phyloP scores from a whole-genome alignment of 1,284 basidiomycete species.

The Gymnopus androsaceus region DNA sequence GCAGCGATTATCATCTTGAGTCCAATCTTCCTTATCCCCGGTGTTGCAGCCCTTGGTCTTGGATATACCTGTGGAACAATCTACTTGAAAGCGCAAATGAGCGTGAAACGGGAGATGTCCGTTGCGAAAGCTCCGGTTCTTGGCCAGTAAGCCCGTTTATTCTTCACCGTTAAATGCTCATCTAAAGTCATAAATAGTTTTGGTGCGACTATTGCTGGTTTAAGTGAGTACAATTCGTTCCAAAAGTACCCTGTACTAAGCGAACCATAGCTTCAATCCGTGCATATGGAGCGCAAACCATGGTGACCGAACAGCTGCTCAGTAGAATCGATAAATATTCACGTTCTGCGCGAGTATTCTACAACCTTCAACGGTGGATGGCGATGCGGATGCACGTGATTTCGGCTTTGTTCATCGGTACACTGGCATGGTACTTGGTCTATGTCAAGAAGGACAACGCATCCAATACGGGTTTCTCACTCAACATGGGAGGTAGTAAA shows the following conservation, averaged over 20 bases:
- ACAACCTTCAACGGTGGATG: slow-evolving; percentile 63
- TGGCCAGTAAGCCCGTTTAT: slow-evolving; percentile 45
- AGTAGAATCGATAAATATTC: slow-evolving; percentile 50
- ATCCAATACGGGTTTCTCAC: slow-evolving; percentile 54
- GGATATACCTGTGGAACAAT: slow-evolving; percentile 30
- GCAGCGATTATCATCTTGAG: slow-evolving; percentile 42
- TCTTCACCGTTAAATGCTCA: slow-evolving; percentile 24
- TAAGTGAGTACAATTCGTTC: slow-evolving; percentile 45
- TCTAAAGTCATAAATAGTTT: slow-evolving; percentile 48
- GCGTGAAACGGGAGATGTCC: slow-evolving; percentile 75
- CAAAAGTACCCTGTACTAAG: not conserved
- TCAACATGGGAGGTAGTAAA: slow-evolving; percentile 45
- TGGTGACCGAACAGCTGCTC: slow-evolving; percentile 46
- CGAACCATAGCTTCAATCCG: slow-evolving; percentile 56
- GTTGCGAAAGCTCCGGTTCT: slow-evolving; percentile 68
- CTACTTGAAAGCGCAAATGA: slow-evolving; percentile 73
- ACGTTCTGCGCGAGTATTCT: slow-evolving; percentile 47
- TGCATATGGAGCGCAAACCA: slow-evolving; percentile 54
- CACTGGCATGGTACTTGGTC: slow-evolving; percentile 55
- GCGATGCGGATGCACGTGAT: slow-evolving; percentile 53
- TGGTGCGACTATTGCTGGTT: slow-evolving; percentile 64
- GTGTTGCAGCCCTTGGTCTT: slow-evolving; percentile 38
- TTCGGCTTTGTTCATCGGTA: slow-evolving; percentile 52
- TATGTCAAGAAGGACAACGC: slow-evolving; percentile 43
- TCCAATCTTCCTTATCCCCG: slow-evolving; percentile 39